These are phyloP conservation scores for Rhizopus microsporus DNA, from an alignment of 371 early-diverging fungal genomes.

Conservation along the genomic window DNA sequence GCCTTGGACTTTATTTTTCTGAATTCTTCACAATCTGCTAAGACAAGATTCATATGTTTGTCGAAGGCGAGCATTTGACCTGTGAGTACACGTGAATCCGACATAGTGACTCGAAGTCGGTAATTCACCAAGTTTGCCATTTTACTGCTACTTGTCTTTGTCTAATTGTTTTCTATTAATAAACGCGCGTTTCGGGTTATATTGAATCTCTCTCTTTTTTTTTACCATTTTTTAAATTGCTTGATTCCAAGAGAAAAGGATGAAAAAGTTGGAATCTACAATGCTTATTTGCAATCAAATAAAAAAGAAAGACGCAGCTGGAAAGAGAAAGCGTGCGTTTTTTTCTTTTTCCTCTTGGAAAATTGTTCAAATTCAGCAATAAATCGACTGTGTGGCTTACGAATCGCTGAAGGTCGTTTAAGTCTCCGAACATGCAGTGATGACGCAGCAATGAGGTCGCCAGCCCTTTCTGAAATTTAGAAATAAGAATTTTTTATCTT, in stretches of 20 bases:
- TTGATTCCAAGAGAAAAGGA: neutral
- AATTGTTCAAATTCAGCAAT: neutral
- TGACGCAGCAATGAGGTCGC: neutral
- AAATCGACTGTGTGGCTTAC: neutral
- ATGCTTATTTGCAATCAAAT: neutral
- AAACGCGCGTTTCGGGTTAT: no score
- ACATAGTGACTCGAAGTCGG: conserved; percentile 89
- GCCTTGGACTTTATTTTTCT: conserved; percentile 80
- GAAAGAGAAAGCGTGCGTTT: neutral
- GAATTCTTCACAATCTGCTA: conserved; percentile 97
- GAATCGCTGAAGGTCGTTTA: conserved; percentile 20
- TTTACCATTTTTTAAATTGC: conserved; percentile 2
- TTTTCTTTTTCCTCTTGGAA: neutral
- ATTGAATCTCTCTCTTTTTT: neutral
- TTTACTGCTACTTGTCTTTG: conserved; percentile 41
- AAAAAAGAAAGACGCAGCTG: neutral
- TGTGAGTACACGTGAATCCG: conserved; percentile 88
- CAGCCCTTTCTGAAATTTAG: no score
- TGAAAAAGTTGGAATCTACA: neutral
- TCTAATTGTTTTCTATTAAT: neutral
- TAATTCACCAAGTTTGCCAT: conserved; percentile 94
- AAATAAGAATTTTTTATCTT: no score
- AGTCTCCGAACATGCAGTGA: conserved; percentile 58
- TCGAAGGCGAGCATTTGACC: conserved; percentile 99
- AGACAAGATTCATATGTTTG: conserved; percentile 97